These are phyloP conservation scores for Ophiostoma montium DNA, from an alignment of 2,329 filamentous ascomycete genomes.

Conservation along the genomic window DNA sequence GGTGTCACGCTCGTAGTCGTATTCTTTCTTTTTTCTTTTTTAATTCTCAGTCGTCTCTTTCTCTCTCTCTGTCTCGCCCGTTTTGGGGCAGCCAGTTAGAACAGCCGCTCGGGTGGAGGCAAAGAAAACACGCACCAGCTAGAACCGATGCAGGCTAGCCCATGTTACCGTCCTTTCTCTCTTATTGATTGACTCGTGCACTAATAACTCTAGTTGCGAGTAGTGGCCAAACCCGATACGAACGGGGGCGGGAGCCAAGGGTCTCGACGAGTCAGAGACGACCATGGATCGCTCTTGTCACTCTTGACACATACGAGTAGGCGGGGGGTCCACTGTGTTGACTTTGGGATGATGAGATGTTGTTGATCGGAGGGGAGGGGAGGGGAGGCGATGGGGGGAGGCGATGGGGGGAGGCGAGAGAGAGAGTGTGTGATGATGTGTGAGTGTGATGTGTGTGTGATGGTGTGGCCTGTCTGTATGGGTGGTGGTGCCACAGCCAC, in stretches of 20 bases:
- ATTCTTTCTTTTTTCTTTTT: neutral
- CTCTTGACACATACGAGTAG: slow-evolving; percentile 12
- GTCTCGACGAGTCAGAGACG: slow-evolving; percentile 6
- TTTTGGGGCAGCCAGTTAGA: slow-evolving; percentile 5
- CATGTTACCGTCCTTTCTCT: too few relatives aligned
- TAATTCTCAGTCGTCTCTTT: too few relatives aligned
- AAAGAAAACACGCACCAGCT: neutral
- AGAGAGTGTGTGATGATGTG: neutral
- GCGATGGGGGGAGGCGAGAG: neutral
- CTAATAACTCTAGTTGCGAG: too few relatives aligned
- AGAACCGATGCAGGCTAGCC: neutral
- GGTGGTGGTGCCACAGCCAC: slow-evolving; percentile 9
- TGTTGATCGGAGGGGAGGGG: neutral
- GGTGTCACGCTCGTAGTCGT: neutral
- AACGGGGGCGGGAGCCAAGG: slow-evolving; percentile 3
- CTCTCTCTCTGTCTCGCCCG: neutral
- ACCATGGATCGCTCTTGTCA: slow-evolving; percentile 4
- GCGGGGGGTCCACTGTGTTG: neutral
- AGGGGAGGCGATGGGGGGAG: neutral
- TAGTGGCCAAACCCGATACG: too few relatives aligned
- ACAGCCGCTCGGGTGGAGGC: slow-evolving; percentile 5
- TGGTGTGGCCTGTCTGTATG: neutral
- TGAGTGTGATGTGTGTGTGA: slow-evolving; percentile 1
- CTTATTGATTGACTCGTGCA: too few relatives aligned
- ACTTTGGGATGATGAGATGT: neutral